phyloP scores from a whole-genome alignment of 2,329 filamentous ascomycete species.

The Alternaria triticina region DNA sequence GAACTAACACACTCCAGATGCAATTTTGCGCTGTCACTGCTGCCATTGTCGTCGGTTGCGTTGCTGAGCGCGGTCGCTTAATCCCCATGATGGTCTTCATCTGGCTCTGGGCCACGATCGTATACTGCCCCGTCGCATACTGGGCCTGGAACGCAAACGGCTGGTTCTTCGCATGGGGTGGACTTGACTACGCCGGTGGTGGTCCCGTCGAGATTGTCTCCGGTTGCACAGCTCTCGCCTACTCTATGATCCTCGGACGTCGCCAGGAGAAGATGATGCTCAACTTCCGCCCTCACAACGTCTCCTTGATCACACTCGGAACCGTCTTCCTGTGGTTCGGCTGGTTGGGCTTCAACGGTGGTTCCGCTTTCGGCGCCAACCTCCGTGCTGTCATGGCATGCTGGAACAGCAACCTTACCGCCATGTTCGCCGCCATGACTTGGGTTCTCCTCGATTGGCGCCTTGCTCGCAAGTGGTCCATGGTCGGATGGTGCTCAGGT shows the following conservation, averaged over 20 bases:
- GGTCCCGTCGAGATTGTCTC: conserved; percentile 97
- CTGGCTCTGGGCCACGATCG: conserved; percentile 95
- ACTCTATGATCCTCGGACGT: conserved; percentile 92
- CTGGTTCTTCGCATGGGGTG: conserved; percentile 89
- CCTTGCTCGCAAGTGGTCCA: conserved; percentile 91
- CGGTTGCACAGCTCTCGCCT: conserved; percentile 89
- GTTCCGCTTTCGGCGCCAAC: conserved; percentile 92
- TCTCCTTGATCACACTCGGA: conserved; percentile 93
- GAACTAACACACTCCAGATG: conserved; percentile 65
- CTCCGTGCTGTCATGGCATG: conserved; percentile 93
- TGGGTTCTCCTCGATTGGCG: conserved; percentile 98
- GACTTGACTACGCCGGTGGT: conserved; percentile 94
- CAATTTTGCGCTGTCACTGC: conserved; percentile 96
- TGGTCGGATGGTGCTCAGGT: conserved; percentile 91
- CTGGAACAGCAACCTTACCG: conserved; percentile 96
- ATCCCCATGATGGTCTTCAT: conserved; percentile 93
- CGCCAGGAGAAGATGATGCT: conserved; percentile 99
- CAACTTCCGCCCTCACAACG: conserved; percentile 99
- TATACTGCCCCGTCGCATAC: conserved; percentile 96
- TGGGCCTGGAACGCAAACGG: conserved; percentile 97
- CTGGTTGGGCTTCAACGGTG: conserved; percentile 98
- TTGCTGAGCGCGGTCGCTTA: conserved; percentile 91
- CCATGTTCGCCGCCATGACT: conserved; percentile 87
- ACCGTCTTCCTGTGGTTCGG: conserved; percentile 98
- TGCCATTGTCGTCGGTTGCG: conserved; percentile 88